A percentile compares a stretch with the other conserved stretches of the same genome.
phyloP scores from a whole-genome alignment of 257 asterid genomes.

The Salvia miltiorrhiza region DNA sequence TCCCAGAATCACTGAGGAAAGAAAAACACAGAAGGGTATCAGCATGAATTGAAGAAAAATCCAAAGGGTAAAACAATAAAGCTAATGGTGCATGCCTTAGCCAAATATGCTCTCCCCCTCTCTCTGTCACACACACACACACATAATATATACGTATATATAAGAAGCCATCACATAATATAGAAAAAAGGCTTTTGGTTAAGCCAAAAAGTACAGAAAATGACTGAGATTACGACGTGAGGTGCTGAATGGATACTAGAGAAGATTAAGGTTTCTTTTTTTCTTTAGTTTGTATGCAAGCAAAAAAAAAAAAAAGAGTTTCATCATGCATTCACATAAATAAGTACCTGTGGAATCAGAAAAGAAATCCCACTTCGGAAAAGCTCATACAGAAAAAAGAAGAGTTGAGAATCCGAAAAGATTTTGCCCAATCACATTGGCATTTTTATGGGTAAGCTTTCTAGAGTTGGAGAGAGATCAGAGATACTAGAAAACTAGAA shows the following conservation, averaged over 20 bases:
- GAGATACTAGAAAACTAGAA: not conserved
- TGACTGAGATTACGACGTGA: constrained; percentile 9
- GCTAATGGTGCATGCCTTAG: constrained; percentile 24
- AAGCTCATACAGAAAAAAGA: constrained; percentile 12
- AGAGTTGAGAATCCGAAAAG: constrained; percentile 15
- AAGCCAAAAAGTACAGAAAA: not conserved
- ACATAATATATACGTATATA: not conserved
- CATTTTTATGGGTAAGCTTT: constrained; percentile 13
- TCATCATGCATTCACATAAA: constrained; percentile 21
- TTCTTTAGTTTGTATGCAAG: not conserved
- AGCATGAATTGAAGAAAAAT: not conserved
- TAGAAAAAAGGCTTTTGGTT: not conserved
- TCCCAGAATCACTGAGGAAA: constrained; percentile 14
- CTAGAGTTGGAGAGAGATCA: not conserved
- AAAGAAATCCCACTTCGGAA: constrained; percentile 29
- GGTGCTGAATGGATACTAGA: not conserved
- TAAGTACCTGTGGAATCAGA: constrained; percentile 19
- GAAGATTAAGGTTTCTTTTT: not conserved
- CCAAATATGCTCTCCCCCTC: not conserved
- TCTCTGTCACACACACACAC: not conserved
- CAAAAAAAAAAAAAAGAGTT: not conserved
- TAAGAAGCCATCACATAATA: not conserved
- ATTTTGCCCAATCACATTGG: constrained; percentile 17
- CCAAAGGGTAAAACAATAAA: not conserved
- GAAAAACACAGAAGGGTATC: not conserved